Evolutionary conservation across 129 eudicot species (phyloP).

Genomic region (Flaveria ramosissima): DNA sequence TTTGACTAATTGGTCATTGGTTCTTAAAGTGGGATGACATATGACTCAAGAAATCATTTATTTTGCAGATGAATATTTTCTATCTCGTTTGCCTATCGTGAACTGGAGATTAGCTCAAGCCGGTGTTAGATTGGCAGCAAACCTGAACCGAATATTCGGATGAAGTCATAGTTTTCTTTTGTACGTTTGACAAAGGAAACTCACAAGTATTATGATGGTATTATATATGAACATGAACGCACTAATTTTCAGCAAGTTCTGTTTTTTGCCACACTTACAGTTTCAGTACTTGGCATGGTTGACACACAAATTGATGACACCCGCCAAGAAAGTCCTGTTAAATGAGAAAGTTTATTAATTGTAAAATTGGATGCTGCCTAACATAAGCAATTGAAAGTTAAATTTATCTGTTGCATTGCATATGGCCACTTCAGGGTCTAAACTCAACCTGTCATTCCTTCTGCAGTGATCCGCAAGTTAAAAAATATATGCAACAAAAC

Average conservation of each 20-base stretch:
- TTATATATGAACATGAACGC: background rate
- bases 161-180: constrained; percentile 24
- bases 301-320: constrained; percentile 25
- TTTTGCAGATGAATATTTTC: constrained; percentile 74
- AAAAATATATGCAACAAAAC: too few relatives aligned
- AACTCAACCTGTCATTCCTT: too few relatives aligned
- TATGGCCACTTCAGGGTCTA: too few relatives aligned
- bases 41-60: background rate
- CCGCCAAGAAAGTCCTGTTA: too few relatives aligned
- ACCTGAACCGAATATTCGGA: constrained; percentile 71
- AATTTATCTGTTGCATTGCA: too few relatives aligned
- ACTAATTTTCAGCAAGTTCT: constrained; percentile 9
- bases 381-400: too few relatives aligned
- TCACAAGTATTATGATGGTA: background rate
- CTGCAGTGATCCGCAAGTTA: too few relatives aligned
- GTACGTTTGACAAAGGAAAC: constrained; percentile 5
- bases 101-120: constrained; percentile 81
- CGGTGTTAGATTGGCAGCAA: constrained; percentile 86
- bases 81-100: constrained; percentile 69
- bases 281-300: constrained; percentile 38
- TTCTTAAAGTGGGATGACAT: background rate
- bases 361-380: too few relatives aligned
- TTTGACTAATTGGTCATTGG: background rate
- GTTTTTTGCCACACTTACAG: constrained; percentile 3
- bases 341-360: too few relatives aligned